phyloP scores from a whole-genome alignment of 352 stramenopile genomes.

The Globisporangium barbulae region DNA sequence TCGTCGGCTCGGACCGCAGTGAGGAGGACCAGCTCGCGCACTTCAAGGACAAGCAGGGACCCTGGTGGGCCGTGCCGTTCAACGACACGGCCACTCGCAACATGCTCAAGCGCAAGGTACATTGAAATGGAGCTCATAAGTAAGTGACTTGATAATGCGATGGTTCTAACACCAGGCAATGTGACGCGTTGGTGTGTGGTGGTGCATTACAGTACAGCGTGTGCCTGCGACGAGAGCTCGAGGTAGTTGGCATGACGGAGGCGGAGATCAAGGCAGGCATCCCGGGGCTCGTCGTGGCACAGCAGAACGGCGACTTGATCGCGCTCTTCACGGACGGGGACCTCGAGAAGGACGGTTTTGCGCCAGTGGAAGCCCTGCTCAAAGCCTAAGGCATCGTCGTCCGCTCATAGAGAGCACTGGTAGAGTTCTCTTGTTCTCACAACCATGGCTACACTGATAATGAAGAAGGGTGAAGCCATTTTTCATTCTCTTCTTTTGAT shows the following conservation, averaged over 20 bases:
- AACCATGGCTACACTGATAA: background rate
- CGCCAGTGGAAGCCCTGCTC: constrained; percentile 10
- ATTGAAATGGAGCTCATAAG: background rate
- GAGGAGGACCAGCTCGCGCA: constrained; percentile 57
- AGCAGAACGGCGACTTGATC: constrained; percentile 18
- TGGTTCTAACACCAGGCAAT: background rate
- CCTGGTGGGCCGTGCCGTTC: constrained; percentile 76
- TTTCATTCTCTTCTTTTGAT: background rate
- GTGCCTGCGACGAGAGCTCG: constrained; percentile 64
- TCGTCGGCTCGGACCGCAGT: constrained; percentile 70
- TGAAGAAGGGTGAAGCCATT: background rate
- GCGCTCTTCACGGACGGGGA: constrained; percentile 16
- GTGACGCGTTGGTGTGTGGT: background rate
- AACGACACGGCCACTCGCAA: constrained; percentile 41
- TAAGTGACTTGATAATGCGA: background rate
- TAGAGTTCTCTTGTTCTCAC: background rate
- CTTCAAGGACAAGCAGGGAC: constrained; percentile 63
- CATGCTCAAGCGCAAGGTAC: constrained; percentile 73
- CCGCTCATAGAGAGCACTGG: no score
- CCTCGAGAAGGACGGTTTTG: constrained; percentile 10
- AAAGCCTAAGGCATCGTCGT: background rate
- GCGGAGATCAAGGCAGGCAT: constrained; percentile 24
- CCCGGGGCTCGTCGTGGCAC: constrained; percentile 22
- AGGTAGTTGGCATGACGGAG: constrained; percentile 23
- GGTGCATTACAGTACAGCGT: constrained; percentile 46